A percentile compares a stretch with the other conserved stretches of the same genome.
Evolutionary conservation across 495 filamentous ascomycete genomes (phyloP).

Genomic region (Daldinia decipiens): DNA sequence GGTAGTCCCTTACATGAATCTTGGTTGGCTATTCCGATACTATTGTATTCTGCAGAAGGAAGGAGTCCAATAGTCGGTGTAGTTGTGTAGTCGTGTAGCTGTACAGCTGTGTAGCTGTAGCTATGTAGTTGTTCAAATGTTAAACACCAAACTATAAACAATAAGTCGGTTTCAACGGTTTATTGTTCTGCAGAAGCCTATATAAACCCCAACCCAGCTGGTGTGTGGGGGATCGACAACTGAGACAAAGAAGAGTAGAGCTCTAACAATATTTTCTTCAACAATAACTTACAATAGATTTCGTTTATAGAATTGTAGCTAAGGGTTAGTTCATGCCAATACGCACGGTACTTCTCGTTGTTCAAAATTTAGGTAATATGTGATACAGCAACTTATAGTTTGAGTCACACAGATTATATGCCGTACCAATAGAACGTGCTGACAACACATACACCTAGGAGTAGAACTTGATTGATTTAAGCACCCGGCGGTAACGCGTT

Average conservation of each 20-base stretch:
- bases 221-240: conserved; percentile 31
- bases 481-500: conserved; percentile 31
- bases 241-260: conserved; percentile 29
- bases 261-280: conserved; percentile 5
- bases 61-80: conserved; percentile 38
- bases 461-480: conserved; percentile 22
- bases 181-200: conserved; percentile 7
- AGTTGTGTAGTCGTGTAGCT: background rate
- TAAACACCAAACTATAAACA: conserved; percentile 21
- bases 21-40: conserved; percentile 23
- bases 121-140: background rate
- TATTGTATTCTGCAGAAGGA: conserved; percentile 26
- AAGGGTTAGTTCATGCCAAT: background rate
- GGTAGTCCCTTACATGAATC: conserved; percentile 29
- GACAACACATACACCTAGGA: conserved; percentile 23
- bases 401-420: conserved; percentile 17
- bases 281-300: background rate
- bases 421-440: conserved; percentile 9
- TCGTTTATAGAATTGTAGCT: conserved; percentile 2
- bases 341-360: background rate
- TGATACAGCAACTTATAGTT: conserved; percentile 17
- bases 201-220: conserved; percentile 42
- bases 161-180: conserved; percentile 10
- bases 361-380: conserved; percentile 1
- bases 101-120: background rate